A percentile compares a stretch with the other conserved stretches of the same genome.
phyloP scores from a whole-genome alignment of 2,329 filamentous ascomycete species.

The Pochonia chlamydosporia region DNA sequence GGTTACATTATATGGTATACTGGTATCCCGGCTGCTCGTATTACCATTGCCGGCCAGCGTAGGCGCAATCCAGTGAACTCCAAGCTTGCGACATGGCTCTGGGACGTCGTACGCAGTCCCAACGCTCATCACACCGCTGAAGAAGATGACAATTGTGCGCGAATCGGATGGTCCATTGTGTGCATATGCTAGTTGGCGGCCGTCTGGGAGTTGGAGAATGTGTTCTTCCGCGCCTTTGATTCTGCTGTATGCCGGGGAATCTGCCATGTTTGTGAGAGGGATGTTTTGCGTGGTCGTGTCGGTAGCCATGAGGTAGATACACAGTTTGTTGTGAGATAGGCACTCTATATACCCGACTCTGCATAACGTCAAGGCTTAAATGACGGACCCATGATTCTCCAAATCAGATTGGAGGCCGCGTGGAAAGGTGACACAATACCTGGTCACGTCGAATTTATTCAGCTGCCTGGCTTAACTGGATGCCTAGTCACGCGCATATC shows the following conservation, averaged over 20 bases:
- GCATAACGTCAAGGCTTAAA: too few relatives aligned
- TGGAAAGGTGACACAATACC: too few relatives aligned
- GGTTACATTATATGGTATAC: slow-evolving; percentile 8
- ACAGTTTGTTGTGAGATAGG: too few relatives aligned
- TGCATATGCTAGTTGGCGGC: slow-evolving; percentile 16
- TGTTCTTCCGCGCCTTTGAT: slow-evolving; percentile 12
- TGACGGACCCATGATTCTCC: too few relatives aligned
- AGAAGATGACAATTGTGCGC: slow-evolving; percentile 15
- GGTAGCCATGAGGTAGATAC: too few relatives aligned
- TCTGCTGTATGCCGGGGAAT: slow-evolving; percentile 1
- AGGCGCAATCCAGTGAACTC: slow-evolving; percentile 13
- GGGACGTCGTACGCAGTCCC: slow-evolving; percentile 13
- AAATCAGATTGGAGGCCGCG: too few relatives aligned
- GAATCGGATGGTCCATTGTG: slow-evolving; percentile 14
- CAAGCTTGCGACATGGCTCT: slow-evolving; percentile 6
- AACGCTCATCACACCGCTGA: slow-evolving; percentile 15
- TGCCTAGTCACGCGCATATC: too few relatives aligned
- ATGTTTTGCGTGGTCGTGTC: neutral
- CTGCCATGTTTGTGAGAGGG: neutral
- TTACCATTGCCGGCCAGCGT: slow-evolving; percentile 13
- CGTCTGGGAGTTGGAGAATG: slow-evolving; percentile 1
- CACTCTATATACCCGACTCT: too few relatives aligned
- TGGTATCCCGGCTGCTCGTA: slow-evolving; percentile 8
- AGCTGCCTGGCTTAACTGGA: too few relatives aligned
- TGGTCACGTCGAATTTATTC: too few relatives aligned